A percentile compares a stretch with the other conserved stretches of the same genome.
Evolutionary conservation across 2,329 filamentous ascomycete species (phyloP).

Genomic region (Chrysoporthe puriensis): DNA sequence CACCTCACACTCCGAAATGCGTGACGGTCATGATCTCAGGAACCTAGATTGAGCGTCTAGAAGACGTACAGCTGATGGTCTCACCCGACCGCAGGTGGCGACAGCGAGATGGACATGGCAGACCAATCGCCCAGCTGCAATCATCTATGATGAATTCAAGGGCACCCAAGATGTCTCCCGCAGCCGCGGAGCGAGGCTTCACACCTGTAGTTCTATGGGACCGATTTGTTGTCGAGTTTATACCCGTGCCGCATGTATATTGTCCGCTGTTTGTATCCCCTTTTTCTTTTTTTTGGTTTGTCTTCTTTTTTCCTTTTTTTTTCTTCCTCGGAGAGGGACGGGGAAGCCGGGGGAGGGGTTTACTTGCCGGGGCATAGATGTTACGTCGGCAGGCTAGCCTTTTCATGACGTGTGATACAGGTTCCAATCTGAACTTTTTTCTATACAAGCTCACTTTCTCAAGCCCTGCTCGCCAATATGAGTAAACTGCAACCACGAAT

Average conservation of each 20-base stretch:
- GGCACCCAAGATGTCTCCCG: background rate
- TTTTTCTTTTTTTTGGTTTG: background rate
- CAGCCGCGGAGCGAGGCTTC: background rate
- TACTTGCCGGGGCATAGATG: no score
- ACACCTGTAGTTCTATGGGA: background rate
- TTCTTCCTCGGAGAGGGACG: background rate
- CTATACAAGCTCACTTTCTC: conserved; percentile 11
- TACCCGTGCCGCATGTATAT: background rate
- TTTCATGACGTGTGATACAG: conserved; percentile 25
- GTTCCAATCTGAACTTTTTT: conserved; percentile 8
- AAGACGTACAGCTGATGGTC: background rate
- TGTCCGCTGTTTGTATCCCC: background rate
- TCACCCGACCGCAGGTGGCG: no score
- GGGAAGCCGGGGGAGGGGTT: background rate
- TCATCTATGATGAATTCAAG: background rate
- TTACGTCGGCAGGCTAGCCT: conserved; percentile 13
- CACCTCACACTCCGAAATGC: conserved; percentile 1
- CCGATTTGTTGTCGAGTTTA: background rate
- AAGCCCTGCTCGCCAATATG: conserved; percentile 25
- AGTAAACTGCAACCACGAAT: background rate
- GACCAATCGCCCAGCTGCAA: background rate
- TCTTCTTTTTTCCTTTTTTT: background rate
- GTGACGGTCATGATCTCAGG: conserved; percentile 10
- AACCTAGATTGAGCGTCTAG: background rate
- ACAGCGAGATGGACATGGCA: background rate